Conservation (phyloP, 2,329 filamentous ascomycete species). For the Aspergillus versicolor region DNA sequence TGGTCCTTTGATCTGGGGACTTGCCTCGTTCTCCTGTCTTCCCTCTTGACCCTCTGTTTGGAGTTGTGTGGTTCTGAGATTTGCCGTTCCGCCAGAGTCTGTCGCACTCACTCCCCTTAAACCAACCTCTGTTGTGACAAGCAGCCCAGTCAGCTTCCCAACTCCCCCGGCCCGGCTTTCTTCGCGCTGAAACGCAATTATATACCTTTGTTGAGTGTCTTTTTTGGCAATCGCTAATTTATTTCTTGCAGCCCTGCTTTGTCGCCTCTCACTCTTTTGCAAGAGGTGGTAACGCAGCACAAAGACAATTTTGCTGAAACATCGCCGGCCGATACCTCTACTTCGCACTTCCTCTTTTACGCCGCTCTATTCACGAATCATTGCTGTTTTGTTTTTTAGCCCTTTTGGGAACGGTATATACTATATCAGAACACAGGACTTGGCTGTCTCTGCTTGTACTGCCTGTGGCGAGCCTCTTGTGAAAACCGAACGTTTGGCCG, state of each 20-base stretch:
- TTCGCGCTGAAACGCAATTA: conserved; percentile 10
- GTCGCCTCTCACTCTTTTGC: conserved; percentile 5
- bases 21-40: conserved; percentile 7
- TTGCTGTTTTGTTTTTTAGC: conserved; percentile 1
- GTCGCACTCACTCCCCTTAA: conserved; percentile 27
- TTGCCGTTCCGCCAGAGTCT: conserved; percentile 24
- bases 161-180: conserved; percentile 13
- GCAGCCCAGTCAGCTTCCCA: conserved; percentile 13
- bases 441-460: neutral
- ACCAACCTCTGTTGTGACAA: conserved; percentile 20
- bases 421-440: neutral
- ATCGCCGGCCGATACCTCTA: conserved; percentile 24
- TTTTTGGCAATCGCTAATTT: conserved; percentile 6
- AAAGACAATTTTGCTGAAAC: conserved; percentile 22
- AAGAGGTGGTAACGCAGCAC: conserved; percentile 15
- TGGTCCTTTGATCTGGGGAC: conserved; percentile 21
- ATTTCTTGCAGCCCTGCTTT: conserved; percentile 6
- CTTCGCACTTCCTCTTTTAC: conserved; percentile 10
- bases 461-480: conserved; percentile 6
- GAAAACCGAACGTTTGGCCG: conserved; percentile 10
- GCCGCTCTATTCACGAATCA: conserved; percentile 4
- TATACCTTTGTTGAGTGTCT: neutral
- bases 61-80: conserved; percentile 21
- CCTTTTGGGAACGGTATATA: conserved; percentile 1
- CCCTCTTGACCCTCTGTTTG: conserved; percentile 1